Conservation (phyloP, 352 stramenopile genomes). For the Lagenidium giganteum region DNA sequence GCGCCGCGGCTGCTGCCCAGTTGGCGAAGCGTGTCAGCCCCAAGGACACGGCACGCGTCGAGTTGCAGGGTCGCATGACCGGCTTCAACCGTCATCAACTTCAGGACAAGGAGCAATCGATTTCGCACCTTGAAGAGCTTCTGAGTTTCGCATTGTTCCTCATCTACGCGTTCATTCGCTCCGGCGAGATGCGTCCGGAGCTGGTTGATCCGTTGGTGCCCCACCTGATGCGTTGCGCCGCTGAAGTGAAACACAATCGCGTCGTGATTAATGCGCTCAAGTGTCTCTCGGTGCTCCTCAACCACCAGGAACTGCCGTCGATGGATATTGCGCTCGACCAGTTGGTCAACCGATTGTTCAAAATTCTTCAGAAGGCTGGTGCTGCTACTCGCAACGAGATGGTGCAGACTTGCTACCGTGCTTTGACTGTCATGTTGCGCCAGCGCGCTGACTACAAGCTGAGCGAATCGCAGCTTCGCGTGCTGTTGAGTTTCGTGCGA, state of each 20-base stretch:
- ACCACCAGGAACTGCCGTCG: slow-evolving; percentile 84
- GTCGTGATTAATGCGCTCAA: slow-evolving; percentile 91
- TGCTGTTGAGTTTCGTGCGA: slow-evolving; percentile 91
- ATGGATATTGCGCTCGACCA: slow-evolving; percentile 72
- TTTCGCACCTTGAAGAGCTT: slow-evolving; percentile 74
- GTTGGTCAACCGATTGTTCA: slow-evolving; percentile 90
- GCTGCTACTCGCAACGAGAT: slow-evolving; percentile 92
- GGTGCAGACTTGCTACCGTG: slow-evolving; percentile 94
- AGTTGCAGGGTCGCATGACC: slow-evolving; percentile 68
- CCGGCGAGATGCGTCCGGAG: slow-evolving; percentile 21
- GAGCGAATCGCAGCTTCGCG: slow-evolving; percentile 68
- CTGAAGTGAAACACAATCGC: slow-evolving; percentile 89
- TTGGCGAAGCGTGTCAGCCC: slow-evolving; percentile 54
- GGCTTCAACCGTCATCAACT: slow-evolving; percentile 72
- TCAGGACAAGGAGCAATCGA: slow-evolving; percentile 48
- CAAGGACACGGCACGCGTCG: slow-evolving; percentile 42
- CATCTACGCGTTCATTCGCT: slow-evolving; percentile 65
- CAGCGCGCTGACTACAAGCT: slow-evolving; percentile 49
- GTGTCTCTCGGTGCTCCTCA: slow-evolving; percentile 87
- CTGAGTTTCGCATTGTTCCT: slow-evolving; percentile 82
- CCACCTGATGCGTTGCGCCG: slow-evolving; percentile 88
- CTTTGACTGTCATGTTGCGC: slow-evolving; percentile 87
- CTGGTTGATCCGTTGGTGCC: slow-evolving; percentile 92
- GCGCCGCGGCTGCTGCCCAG: slow-evolving; percentile 45
- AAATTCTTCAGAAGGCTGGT: slow-evolving; percentile 87